phyloP scores from a whole-genome alignment of 2,329 filamentous ascomycete species.

The Emergomyces orientalis region DNA sequence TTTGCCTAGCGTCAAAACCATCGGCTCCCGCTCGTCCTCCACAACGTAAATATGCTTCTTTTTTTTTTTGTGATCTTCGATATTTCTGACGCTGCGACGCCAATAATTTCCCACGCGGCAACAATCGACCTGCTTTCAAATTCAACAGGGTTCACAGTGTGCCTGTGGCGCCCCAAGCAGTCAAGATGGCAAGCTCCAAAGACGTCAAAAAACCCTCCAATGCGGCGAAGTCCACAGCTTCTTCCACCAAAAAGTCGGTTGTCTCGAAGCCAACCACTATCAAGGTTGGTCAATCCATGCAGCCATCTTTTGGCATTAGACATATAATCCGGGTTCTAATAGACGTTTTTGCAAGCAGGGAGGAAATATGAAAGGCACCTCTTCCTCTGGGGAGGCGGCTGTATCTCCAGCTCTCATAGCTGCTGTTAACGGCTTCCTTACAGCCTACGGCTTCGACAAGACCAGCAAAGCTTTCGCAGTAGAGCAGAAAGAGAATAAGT shows the following conservation, averaged over 20 bases:
- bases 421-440: constrained; percentile 57
- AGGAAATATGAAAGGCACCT: constrained; percentile 17
- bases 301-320: background rate
- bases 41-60: background rate
- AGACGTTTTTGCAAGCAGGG: constrained; percentile 12
- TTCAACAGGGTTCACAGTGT: background rate
- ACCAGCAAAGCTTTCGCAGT: constrained; percentile 55
- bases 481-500: constrained; percentile 43
- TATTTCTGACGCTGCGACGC: background rate
- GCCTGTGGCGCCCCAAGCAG: background rate
- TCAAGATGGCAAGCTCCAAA: constrained; percentile 2
- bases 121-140: background rate
- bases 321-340: constrained; percentile 1
- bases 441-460: constrained; percentile 53
- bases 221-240: background rate
- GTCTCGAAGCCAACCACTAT: constrained; percentile 14
- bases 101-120: background rate
- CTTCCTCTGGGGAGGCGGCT: constrained; percentile 21
- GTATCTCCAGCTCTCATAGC: constrained; percentile 56
- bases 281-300: constrained; percentile 2
- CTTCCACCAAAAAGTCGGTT: background rate
- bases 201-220: background rate
- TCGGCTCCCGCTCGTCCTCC: background rate
- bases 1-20: background rate
- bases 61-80: background rate